These are phyloP conservation scores for Saccharomyces kudriavzevii DNA, from an alignment of 805 yeast species.

Conservation along the genomic window DNA sequence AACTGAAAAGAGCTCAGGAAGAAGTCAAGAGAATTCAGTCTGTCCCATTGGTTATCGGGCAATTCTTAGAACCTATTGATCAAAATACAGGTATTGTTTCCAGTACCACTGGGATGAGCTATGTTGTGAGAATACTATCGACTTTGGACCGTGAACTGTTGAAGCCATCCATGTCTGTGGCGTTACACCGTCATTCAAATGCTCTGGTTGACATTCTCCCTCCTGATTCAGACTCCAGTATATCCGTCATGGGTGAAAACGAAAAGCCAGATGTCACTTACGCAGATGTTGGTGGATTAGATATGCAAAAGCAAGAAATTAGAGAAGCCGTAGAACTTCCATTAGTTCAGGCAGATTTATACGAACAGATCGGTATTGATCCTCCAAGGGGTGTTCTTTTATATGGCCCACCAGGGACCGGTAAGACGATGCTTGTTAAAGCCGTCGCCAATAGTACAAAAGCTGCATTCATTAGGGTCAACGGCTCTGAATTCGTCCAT, in stretches of 20 bases:
- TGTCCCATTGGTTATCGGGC: constrained; percentile 96
- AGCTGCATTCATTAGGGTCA: constrained; percentile 92
- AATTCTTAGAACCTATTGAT: constrained; percentile 94
- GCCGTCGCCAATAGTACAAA: constrained; percentile 97
- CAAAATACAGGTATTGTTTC: constrained; percentile 94
- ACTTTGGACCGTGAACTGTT: constrained; percentile 91
- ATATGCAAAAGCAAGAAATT: constrained; percentile 98
- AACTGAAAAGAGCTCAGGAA: constrained; percentile 92
- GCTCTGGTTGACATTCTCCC: constrained; percentile 96
- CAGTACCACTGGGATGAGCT: constrained; percentile 94
- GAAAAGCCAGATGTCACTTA: constrained; percentile 90
- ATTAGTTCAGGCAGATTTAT: constrained; percentile 87
- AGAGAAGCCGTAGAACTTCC: constrained; percentile 98
- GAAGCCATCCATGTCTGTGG: constrained; percentile 92
- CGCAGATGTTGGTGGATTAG: constrained; percentile 97
- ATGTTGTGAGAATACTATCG: constrained; percentile 89
- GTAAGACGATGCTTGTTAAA: constrained; percentile 97
- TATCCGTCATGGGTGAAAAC: constrained; percentile 87
- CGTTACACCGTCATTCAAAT: constrained; percentile 95
- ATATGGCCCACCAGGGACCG: constrained; percentile 99
- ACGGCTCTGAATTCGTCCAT: constrained; percentile 97
- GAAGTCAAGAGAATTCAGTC: constrained; percentile 96
- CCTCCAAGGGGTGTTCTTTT: constrained; percentile 97
- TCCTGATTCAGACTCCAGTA: constrained; percentile 96
- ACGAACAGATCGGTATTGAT: constrained; percentile 95